A percentile compares a stretch with the other conserved stretches of the same genome.
Evolutionary conservation across 306 rosid species (phyloP).

Genomic region (Elaeagnus macrophylla): DNA sequence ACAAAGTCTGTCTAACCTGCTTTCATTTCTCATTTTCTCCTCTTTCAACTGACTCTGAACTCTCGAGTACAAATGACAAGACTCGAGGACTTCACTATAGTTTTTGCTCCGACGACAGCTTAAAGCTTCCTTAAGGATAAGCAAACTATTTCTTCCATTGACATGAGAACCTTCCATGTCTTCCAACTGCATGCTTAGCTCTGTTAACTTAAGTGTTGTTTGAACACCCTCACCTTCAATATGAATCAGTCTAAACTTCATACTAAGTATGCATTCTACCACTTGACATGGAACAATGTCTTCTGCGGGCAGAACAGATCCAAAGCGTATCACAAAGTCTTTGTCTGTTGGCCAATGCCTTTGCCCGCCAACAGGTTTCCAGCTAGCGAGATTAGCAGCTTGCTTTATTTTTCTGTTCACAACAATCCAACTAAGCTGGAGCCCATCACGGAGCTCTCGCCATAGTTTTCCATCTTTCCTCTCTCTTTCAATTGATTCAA

Average conservation of each 20-base stretch:
- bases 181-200: slow-evolving; percentile 82
- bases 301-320: slow-evolving; percentile 69
- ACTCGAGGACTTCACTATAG: slow-evolving; percentile 59
- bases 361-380: slow-evolving; percentile 84
- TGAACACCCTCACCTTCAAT: slow-evolving; percentile 47
- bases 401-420: slow-evolving; percentile 66
- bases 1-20: slow-evolving; percentile 48
- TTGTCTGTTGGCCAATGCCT: slow-evolving; percentile 92
- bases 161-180: slow-evolving; percentile 82
- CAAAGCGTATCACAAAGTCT: slow-evolving; percentile 72
- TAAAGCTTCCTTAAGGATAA: slow-evolving; percentile 66
- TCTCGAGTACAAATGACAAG: slow-evolving; percentile 59
- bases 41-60: slow-evolving; percentile 70
- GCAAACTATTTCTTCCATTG: slow-evolving; percentile 74
- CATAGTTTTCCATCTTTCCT: slow-evolving; percentile 78
- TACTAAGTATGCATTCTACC: slow-evolving; percentile 70
- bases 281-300: slow-evolving; percentile 74
- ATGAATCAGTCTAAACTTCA: slow-evolving; percentile 62
- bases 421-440: slow-evolving; percentile 72
- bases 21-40: slow-evolving; percentile 78
- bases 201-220: slow-evolving; percentile 57
- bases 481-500: slow-evolving; percentile 64
- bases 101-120: slow-evolving; percentile 67
- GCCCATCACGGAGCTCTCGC: slow-evolving; percentile 74
- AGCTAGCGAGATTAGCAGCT: slow-evolving; percentile 86